Conservation (phyloP, 2,329 filamentous ascomycete species). For the Fusarium cyanostomum region DNA sequence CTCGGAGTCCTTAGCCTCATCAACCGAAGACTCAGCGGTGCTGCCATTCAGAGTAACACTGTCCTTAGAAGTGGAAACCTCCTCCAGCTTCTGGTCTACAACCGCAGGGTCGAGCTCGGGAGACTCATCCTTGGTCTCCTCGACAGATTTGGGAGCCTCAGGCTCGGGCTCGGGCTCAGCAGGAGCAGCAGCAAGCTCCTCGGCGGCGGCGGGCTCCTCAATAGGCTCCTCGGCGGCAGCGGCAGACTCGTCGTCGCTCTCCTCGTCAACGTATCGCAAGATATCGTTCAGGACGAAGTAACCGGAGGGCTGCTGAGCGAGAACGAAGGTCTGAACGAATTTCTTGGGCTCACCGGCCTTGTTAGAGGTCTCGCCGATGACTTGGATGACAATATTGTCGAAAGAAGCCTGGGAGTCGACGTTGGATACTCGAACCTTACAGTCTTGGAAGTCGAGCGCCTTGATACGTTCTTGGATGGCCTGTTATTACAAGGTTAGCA, state of each 20-base stretch:
- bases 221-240: constrained; percentile 47
- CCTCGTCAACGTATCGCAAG: constrained; percentile 90
- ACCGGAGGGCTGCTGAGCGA: constrained; percentile 93
- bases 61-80: constrained; percentile 57
- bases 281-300: constrained; percentile 99
- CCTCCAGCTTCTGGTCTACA: constrained; percentile 81
- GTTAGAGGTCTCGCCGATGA: constrained; percentile 98
- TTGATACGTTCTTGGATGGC: constrained; percentile 95
- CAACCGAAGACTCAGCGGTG: constrained; percentile 47
- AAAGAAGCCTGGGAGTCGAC: constrained; percentile 95
- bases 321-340: constrained; percentile 97
- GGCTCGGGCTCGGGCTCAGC: constrained; percentile 48
- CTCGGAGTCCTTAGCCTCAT: constrained; percentile 53
- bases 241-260: constrained; percentile 75
- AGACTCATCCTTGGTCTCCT: constrained; percentile 44
- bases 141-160: constrained; percentile 41
- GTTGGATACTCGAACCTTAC: constrained; percentile 97
- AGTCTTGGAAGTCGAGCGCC: constrained; percentile 92
- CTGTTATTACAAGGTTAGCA: constrained; percentile 55
- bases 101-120: constrained; percentile 57
- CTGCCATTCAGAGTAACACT: constrained; percentile 47
- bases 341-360: constrained; percentile 91
- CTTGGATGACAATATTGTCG: constrained; percentile 95
- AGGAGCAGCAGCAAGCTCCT: constrained; percentile 43
- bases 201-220: constrained; percentile 46